phyloP scores from a whole-genome alignment of 2,329 filamentous ascomycete genomes.

The Aspergillus alliaceus region DNA sequence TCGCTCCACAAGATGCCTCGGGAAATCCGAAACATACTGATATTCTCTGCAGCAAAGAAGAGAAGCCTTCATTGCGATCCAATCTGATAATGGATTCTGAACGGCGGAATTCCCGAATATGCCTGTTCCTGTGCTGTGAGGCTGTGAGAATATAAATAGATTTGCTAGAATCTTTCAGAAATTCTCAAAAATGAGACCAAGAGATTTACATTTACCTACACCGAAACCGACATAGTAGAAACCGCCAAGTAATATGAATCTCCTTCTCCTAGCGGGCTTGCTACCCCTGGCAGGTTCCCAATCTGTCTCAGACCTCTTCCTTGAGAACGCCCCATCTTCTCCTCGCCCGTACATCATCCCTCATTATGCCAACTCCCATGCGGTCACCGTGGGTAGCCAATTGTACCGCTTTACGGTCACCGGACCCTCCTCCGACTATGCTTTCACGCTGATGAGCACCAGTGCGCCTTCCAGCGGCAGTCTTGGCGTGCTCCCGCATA shows the following conservation, averaged over 20 bases:
- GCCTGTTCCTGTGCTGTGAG: not conserved
- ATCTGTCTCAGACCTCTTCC: constrained; percentile 23
- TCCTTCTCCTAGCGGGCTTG: constrained; percentile 4
- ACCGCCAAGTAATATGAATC: constrained; percentile 1
- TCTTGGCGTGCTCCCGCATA: constrained; percentile 47
- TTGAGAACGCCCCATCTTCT: constrained; percentile 30
- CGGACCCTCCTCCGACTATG: constrained; percentile 45
- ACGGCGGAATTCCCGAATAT: not conserved
- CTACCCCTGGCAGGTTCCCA: constrained; percentile 5
- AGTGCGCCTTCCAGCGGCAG: constrained; percentile 38
- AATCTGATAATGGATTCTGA: not conserved
- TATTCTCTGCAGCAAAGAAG: not conserved
- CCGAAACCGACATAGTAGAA: not conserved
- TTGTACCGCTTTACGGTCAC: constrained; percentile 47
- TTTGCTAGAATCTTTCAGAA: not conserved
- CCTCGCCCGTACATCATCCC: constrained; percentile 39
- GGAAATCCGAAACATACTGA: not conserved
- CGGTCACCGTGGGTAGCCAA: constrained; percentile 38
- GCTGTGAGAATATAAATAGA: not conserved
- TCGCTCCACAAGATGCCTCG: not conserved
- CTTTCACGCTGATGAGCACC: constrained; percentile 48
- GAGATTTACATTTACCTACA: no score
- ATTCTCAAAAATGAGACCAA: not conserved
- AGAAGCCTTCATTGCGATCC: not conserved
- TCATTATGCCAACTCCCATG: constrained; percentile 32